phyloP scores from a whole-genome alignment of 495 filamentous ascomycete species.

The Neurospora sp. region DNA sequence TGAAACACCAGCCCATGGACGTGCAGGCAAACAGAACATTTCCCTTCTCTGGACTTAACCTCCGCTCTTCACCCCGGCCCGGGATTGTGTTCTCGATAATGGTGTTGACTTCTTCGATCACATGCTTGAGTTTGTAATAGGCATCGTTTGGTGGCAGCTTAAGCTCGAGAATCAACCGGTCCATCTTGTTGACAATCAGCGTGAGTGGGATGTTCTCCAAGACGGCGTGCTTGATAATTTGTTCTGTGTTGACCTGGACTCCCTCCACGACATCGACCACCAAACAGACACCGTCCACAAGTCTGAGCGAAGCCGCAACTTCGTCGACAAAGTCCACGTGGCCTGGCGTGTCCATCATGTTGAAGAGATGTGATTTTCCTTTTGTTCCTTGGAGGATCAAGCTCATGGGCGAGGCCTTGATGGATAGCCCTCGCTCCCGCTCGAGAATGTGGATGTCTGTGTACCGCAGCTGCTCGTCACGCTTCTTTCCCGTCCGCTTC shows the following conservation, averaged over 20 bases:
- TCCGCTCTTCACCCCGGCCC: conserved; percentile 65
- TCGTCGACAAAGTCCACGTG: conserved; percentile 99
- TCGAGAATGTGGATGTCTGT: conserved; percentile 87
- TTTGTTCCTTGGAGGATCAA: conserved; percentile 76
- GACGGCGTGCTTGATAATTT: conserved; percentile 92
- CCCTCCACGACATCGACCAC: conserved; percentile 98
- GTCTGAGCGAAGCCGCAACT: conserved; percentile 73
- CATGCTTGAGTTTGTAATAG: conserved; percentile 97
- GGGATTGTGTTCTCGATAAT: conserved; percentile 82
- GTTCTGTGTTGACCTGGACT: conserved; percentile 91
- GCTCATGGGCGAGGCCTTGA: conserved; percentile 92
- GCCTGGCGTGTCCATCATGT: conserved; percentile 91
- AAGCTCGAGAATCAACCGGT: conserved; percentile 86
- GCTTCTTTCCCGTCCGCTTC: conserved; percentile 66
- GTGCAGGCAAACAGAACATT: conserved; percentile 94
- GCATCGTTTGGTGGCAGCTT: conserved; percentile 92
- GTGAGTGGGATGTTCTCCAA: conserved; percentile 83
- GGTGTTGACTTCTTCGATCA: conserved; percentile 95
- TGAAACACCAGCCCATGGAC: conserved; percentile 94
- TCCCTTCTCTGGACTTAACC: conserved; percentile 90
- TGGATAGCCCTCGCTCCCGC: conserved; percentile 80
- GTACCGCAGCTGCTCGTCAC: conserved; percentile 87
- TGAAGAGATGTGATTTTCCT: conserved; percentile 92
- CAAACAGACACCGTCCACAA: conserved; percentile 85
- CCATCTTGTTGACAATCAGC: conserved; percentile 93